phyloP scores from a whole-genome alignment of 305 asterid species.

The Ilex paraguariensis region DNA sequence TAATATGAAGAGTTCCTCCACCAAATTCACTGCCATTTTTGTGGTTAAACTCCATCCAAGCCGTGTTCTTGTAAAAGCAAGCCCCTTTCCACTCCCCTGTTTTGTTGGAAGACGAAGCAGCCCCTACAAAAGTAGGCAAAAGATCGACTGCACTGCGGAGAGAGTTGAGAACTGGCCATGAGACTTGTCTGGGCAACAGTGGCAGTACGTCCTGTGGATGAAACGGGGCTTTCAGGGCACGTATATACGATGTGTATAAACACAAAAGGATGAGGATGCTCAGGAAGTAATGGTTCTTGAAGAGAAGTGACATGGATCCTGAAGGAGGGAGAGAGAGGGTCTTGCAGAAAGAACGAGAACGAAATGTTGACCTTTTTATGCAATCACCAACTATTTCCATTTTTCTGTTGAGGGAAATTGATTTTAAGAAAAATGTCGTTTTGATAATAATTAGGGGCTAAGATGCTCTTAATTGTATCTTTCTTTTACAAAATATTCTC shows the following conservation, averaged over 20 bases:
- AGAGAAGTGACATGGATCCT: slow-evolving; percentile 24
- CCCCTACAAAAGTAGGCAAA: slow-evolving; percentile 81
- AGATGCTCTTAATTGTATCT: no score
- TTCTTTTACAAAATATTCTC: no score
- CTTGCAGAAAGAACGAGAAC: no score
- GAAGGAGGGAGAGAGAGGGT: slow-evolving; percentile 4
- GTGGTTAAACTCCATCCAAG: slow-evolving; percentile 83
- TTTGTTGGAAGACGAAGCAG: slow-evolving; percentile 35
- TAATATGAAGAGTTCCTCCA: slow-evolving; percentile 89
- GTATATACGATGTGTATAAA: no score
- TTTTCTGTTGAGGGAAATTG: no score
- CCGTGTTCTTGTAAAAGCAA: slow-evolving; percentile 70
- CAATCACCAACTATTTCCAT: background rate
- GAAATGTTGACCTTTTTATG: background rate
- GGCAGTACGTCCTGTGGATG: no score
- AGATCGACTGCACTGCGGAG: slow-evolving; percentile 70
- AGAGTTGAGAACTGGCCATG: slow-evolving; percentile 65
- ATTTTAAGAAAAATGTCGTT: no score
- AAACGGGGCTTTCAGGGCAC: no score
- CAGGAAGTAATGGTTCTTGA: slow-evolving; percentile 26
- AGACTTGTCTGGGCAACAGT: slow-evolving; percentile 30
- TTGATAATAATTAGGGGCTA: no score
- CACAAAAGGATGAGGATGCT: slow-evolving; percentile 15
- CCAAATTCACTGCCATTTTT: slow-evolving; percentile 61
- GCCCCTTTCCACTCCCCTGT: slow-evolving; percentile 77